Evolutionary conservation across 2,329 filamentous ascomycete species (phyloP), one percentile per base, ranked within the genome.

Genomic region (Fusarium caatingaense): DNA sequence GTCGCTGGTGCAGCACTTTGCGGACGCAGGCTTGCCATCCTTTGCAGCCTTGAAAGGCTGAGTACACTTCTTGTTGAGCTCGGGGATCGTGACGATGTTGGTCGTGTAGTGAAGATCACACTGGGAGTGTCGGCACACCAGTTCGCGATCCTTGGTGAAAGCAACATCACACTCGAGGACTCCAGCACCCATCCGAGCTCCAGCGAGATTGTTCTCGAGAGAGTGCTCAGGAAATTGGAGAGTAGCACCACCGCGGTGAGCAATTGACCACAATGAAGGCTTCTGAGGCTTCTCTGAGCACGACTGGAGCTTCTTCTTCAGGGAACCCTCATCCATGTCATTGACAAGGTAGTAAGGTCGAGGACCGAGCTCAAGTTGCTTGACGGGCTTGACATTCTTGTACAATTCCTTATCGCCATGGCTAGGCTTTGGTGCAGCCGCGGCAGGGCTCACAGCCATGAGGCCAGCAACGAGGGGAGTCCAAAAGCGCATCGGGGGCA

Each of bases 1-100:
- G 75, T 93, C 91, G 72, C 85, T 89, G 5, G 91, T 92, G 83
- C 91, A 93, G 83, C 91, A 93, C 69, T 87, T 87, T 15, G 89
- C 90, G 18, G 80, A 83, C 3, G 91, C 91, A 2, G 82, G 74
- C 58, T 72, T 74, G 55, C 84, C 86, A 66, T 83, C 80, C 18
- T 78, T 77, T 7, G 87, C 85, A 0, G 89, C 87, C n/a, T 77
- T 78, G 78, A 92, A 92, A 1, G 88, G 89, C 55, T 79, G 76
- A 5, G 85, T 87, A 80, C 89, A 92, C 79, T 91, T 92, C 56
- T 84, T 84, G 64, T 87, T 88, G 51, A 92, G 86, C 68, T 87
- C 85, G 13, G 89, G 87, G 51, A 85, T 83, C 49, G 83, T 77
- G 68, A 92, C 83, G 75, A 92, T 90, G 80, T 92, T 87, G 75